Conservation (phyloP, 257 asterid genomes). For the Solanum ossicruentum region DNA sequence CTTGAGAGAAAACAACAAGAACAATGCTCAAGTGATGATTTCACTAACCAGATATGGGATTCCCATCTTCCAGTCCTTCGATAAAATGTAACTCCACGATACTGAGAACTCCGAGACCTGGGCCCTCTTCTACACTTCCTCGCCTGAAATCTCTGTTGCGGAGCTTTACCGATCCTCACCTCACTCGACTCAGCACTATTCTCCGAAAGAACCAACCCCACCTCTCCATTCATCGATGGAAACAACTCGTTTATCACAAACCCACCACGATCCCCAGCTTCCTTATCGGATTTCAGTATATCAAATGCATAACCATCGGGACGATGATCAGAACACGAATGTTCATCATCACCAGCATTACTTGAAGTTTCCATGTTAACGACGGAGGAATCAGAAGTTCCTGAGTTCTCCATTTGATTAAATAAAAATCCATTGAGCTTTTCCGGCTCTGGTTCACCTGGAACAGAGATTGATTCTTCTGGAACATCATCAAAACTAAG, state of each 20-base stretch:
- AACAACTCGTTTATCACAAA: conserved; percentile 52
- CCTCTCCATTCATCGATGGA: conserved; percentile 24
- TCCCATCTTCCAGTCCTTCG: conserved; percentile 99
- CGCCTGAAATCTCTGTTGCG: conserved; percentile 31
- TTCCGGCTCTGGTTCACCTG: neutral
- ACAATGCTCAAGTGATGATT: neutral
- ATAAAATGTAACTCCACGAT: conserved; percentile 94
- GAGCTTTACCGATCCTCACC: conserved; percentile 29
- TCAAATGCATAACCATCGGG: conserved; percentile 22
- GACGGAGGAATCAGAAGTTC: conserved; percentile 62
- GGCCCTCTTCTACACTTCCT: conserved; percentile 97
- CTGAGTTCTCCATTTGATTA: conserved; percentile 20
- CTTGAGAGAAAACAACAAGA: neutral
- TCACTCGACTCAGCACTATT: conserved; percentile 22
- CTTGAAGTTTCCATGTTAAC: conserved; percentile 60
- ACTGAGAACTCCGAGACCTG: conserved; percentile 91
- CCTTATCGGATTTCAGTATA: conserved; percentile 26
- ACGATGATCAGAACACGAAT: conserved; percentile 19
- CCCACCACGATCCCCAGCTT: conserved; percentile 6
- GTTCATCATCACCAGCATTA: conserved; percentile 53
- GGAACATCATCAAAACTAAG: conserved; percentile 24
- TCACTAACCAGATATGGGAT: conserved; percentile 78
- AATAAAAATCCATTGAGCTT: conserved; percentile 1
- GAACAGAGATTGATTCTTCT: conserved; percentile 3
- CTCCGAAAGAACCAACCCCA: conserved; percentile 25